Base-by-base conservation (phyloP, 225 moss, liverwort and hornwort genomes). In the Straminergon stramineum region DNA sequence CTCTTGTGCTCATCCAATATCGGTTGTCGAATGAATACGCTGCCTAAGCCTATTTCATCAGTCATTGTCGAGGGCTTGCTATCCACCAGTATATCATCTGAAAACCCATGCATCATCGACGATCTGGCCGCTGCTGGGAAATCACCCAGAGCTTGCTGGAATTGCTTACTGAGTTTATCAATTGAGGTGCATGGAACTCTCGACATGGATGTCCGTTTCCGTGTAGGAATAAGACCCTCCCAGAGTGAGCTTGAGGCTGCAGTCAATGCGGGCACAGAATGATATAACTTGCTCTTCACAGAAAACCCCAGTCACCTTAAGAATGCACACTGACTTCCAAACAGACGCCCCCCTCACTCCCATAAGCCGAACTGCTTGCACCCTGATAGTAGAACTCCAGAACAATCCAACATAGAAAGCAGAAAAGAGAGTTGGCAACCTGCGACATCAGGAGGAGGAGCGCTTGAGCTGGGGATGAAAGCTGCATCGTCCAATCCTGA, bases 31-130 rank as follows among this genome's bases (percentile, higher is more conserved):
- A 95, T 95, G 81, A 96, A 94, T 87, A 95, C 86, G 88, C 95
- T 95, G 86, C 95, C 96, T 71, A 95, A 93, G 85, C 95, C 97
- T 93, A 95, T 97, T 89, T 96, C 97, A 90, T 94, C 91, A 61
- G 95, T 92, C 95, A 93, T 94, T 37, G 93, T 92, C 68, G 97
- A 95, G 48, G 94, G 95, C 90, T 96, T 93, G 91, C 90, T 94
- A 85, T 95, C 93, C 92, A 94, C 94, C 87, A 97, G 91, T 67
- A 95, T 90, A 90, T 95, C 93, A 75, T 96, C 97, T 87, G 92
- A 93, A 77, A 95, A 91, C 64, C 92, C 92, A 79, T 87, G 90
- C 84, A 94, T 92, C 87, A 93, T 86, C 78, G 88, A 66, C 71
- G 86, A 88, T 87, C 75, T 86, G 79, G 86, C 66, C 86, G 90